Base-by-base conservation (phyloP, 1,284 basidiomycete genomes). In the Microbotryum saponariae region DNA sequence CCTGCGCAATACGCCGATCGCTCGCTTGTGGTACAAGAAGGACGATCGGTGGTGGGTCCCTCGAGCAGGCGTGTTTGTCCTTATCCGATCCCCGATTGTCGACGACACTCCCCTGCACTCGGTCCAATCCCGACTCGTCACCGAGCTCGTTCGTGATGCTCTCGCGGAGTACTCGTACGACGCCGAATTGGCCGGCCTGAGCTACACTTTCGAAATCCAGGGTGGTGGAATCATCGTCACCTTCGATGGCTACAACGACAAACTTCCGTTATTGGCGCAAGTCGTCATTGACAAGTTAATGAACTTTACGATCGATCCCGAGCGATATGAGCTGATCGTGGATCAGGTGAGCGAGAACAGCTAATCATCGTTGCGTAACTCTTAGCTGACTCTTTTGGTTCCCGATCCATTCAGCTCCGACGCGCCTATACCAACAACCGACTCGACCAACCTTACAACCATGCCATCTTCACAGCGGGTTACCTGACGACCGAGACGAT, bases 21-120 rank as follows among this genome's bases (percentile, higher is more conserved):
- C 85, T 1, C 81, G 84, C 23, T 76, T 96, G 14, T 97, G 92
- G 92, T 84, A 92, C 77, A 97, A 97, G 80, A 91, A 91, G 73
- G 93, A 97, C 73, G 92, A 97, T 75, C 83, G 82, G 63, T 97
- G 93, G 79, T 94, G 90, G 88, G 83, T 93, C 6, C 93, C 93
- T 0, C 89, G 89, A 73, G 89, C 89, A 2, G 79, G 82, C 63
- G 81, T 85, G n/a, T 75, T 84, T 60, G 79, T 91, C 56, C 83
- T 88, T 66, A 78, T 90, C 51, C 80, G 85, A 70, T 87, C 83
- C n/a, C 77, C 74, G 12, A 62, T 70, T 23, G 73, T 77, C 62
- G 75, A 78, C 60, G 66, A 69, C 2, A 73, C 73, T 4, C 71
- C 76, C 2, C 57, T 67, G 20, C 69, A 73, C 14, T 72, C 74